Evolutionary conservation across 2,329 filamentous ascomycete genomes (phyloP).

Genomic region (Aurifilum marmelostoma): DNA sequence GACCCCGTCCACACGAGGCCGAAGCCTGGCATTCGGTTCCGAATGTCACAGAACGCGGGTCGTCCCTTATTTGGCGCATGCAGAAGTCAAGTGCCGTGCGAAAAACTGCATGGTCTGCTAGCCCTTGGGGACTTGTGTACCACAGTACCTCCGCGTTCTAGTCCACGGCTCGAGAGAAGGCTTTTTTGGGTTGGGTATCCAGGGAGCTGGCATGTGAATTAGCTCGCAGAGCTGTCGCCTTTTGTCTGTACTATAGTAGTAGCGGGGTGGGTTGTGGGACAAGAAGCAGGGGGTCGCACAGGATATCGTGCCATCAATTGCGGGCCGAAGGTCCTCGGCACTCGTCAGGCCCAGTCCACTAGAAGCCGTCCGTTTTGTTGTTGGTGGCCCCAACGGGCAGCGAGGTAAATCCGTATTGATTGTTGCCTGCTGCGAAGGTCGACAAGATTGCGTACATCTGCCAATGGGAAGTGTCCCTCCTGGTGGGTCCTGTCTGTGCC

Average conservation of each 20-base stretch:
- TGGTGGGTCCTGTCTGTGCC: neutral
- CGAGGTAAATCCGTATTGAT: neutral
- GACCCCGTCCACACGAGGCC: conserved; percentile 1
- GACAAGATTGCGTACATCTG: neutral
- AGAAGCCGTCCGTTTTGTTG: neutral
- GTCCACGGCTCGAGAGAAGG: neutral
- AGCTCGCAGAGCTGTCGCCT: neutral
- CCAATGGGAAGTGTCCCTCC: conserved; percentile 8
- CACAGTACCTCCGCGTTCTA: neutral
- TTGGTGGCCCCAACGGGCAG: neutral
- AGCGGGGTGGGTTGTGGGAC: neutral
- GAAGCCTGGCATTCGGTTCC: conserved; percentile 6
- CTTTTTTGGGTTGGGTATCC: neutral
- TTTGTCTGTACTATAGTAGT: neutral
- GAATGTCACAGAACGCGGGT: conserved; percentile 3
- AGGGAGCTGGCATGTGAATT: neutral
- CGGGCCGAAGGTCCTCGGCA: conserved; percentile 28
- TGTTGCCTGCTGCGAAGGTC: neutral
- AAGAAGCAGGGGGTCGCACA: neutral
- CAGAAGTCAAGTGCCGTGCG: conserved; percentile 4
- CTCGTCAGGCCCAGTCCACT: conserved; percentile 4
- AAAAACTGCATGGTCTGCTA: neutral
- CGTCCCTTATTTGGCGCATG: conserved; percentile 14
- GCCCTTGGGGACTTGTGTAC: neutral
- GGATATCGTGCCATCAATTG: conserved; percentile 20